phyloP scores from a whole-genome alignment of 768 basidiomycete species.

The Xerocomellus amylosporus region DNA sequence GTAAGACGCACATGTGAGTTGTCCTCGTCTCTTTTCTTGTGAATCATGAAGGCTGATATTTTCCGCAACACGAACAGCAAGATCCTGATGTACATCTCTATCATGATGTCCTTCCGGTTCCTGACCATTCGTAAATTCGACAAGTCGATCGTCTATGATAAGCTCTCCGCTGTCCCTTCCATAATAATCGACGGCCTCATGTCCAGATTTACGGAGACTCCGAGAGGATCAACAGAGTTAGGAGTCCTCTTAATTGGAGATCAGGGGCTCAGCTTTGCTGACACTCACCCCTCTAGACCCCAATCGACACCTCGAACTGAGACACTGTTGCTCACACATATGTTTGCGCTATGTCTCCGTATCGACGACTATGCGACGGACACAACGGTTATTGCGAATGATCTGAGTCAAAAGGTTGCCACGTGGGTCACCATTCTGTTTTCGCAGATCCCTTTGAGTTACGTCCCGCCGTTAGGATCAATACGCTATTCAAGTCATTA shows the following conservation, averaged over 20 bases:
- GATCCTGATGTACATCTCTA: conserved; percentile 75
- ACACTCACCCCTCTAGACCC: conserved; percentile 30
- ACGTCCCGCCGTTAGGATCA: conserved; percentile 43
- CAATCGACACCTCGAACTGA: conserved; percentile 66
- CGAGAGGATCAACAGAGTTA: conserved; percentile 64
- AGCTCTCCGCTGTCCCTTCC: conserved; percentile 55
- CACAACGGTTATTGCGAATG: conserved; percentile 61
- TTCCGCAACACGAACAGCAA: conserved; percentile 45
- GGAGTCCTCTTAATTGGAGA: conserved; percentile 12
- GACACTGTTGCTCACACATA: conserved; percentile 69
- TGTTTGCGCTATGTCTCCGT: conserved; percentile 78
- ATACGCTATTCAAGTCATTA: conserved; percentile 71
- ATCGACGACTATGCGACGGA: conserved; percentile 78
- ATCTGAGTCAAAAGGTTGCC: conserved; percentile 60
- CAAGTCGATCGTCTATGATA: conserved; percentile 53
- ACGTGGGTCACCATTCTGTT: conserved; percentile 50
- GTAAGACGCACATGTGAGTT: conserved; percentile 61
- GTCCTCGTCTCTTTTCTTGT: background rate
- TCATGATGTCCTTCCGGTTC: conserved; percentile 71
- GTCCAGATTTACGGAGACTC: conserved; percentile 74
- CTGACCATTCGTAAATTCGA: conserved; percentile 40
- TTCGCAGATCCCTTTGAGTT: background rate
- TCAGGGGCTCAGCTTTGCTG: background rate
- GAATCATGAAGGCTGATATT: background rate
- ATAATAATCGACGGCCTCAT: conserved; percentile 72